phyloP scores from a whole-genome alignment of 129 eudicot species.

The Oenanthe sinensis region DNA sequence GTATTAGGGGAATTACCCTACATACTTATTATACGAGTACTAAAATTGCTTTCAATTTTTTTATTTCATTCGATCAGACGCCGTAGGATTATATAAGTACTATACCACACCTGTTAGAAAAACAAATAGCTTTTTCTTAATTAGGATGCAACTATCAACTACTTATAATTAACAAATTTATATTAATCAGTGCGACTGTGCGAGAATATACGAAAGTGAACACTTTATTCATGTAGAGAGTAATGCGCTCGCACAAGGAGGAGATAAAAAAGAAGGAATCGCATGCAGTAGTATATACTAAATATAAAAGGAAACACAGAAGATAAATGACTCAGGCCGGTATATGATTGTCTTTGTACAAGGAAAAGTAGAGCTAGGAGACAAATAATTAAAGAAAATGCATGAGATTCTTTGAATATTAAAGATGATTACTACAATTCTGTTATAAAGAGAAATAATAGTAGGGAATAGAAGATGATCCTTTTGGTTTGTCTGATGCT shows the following conservation, averaged over 20 bases:
- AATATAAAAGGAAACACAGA: not conserved
- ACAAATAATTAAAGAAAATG: not conserved
- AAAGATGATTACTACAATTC: not conserved
- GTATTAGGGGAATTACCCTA: no score
- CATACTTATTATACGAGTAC: no score
- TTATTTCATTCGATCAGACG: no score
- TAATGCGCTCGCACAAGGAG: slow-evolving; percentile 18
- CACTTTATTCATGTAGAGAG: slow-evolving; percentile 9
- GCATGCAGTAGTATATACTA: not conserved
- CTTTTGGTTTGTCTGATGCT: slow-evolving; percentile 37
- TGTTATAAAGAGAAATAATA: not conserved
- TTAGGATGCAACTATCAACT: no score
- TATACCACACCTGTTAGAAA: no score
- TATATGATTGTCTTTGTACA: slow-evolving; percentile 29
- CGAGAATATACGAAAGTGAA: not conserved
- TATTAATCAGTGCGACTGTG: not conserved
- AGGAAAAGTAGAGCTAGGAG: not conserved
- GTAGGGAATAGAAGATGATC: slow-evolving; percentile 9
- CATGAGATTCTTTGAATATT: slow-evolving; percentile 7
- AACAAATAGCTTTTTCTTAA: no score
- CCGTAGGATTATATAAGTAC: no score
- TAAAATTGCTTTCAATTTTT: no score
- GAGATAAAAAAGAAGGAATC: not conserved
- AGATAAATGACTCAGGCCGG: slow-evolving; percentile 17
- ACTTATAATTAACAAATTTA: no score